Evolutionary conservation across 2,329 filamentous ascomycete genomes (phyloP).

Genomic region (Blastomyces parvus): DNA sequence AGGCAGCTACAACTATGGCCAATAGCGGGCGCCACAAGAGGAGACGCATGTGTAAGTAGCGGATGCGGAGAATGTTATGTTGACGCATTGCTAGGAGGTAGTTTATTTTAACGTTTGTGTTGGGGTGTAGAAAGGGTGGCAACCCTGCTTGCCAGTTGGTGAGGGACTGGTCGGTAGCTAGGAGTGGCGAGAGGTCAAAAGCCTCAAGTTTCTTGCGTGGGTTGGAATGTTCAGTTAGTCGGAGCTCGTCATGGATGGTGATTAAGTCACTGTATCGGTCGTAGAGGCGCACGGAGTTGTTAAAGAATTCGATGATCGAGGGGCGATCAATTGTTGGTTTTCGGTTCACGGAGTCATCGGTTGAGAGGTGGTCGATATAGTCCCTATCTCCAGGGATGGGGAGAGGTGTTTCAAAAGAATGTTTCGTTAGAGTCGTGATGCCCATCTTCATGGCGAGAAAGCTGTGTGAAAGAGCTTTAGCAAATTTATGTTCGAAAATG

Average conservation of each 20-base stretch:
- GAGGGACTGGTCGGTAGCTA: constrained; percentile 17
- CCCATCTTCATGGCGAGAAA: constrained; percentile 20
- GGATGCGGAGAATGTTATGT: constrained; percentile 20
- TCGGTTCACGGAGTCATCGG: neutral
- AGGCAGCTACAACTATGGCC: constrained; percentile 12
- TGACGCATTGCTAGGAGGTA: constrained; percentile 19
- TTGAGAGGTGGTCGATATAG: constrained; percentile 21
- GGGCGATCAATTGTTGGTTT: constrained; percentile 15
- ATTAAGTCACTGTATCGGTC: constrained; percentile 18
- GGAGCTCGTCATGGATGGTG: constrained; percentile 18
- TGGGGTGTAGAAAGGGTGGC: constrained; percentile 17
- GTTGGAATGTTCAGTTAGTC: constrained; percentile 12
- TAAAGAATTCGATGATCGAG: constrained; percentile 22
- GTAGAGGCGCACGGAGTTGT: constrained; percentile 19
- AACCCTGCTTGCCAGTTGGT: constrained; percentile 20
- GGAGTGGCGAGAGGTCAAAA: constrained; percentile 16
- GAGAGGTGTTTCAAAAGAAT: constrained; percentile 17
- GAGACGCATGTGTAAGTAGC: constrained; percentile 20
- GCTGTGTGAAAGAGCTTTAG: constrained; percentile 6
- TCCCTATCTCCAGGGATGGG: constrained; percentile 21
- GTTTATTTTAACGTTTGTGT: constrained; percentile 2
- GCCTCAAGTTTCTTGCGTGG: constrained; percentile 19
- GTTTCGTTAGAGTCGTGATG: constrained; percentile 15
- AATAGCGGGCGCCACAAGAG: constrained; percentile 17
- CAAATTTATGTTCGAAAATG: neutral